Evolutionary conservation across 345 rosid genomes (phyloP).

Genomic region (Rhodamnia argentea): DNA sequence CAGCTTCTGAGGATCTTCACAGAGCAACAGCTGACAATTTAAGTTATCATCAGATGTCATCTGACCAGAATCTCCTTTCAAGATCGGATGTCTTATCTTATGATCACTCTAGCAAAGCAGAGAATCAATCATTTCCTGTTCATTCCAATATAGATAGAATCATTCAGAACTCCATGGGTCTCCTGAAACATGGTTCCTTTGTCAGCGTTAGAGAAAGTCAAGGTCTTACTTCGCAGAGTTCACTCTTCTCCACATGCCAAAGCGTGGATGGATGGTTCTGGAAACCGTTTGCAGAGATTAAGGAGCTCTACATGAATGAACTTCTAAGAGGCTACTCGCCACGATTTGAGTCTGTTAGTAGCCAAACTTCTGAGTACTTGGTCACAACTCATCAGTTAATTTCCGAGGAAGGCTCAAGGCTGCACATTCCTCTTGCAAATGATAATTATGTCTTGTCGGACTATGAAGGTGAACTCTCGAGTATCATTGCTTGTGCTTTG

Average conservation of each 20-base stretch:
- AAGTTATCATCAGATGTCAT: background rate
- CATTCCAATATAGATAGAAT: conserved; percentile 19
- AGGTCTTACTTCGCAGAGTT: conserved; percentile 19
- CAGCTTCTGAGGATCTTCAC: conserved; percentile 16
- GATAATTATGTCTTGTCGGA: conserved; percentile 58
- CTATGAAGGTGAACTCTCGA: conserved; percentile 85
- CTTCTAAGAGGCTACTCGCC: conserved; percentile 51
- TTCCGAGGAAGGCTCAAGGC: conserved; percentile 65
- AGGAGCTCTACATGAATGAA: conserved; percentile 35
- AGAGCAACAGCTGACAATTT: background rate
- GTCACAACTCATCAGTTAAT: conserved; percentile 42
- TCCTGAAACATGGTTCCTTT: conserved; percentile 7
- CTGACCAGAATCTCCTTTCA: background rate
- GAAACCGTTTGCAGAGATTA: conserved; percentile 70
- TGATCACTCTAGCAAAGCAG: background rate
- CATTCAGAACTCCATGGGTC: conserved; percentile 20
- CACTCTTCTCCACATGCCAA: conserved; percentile 30
- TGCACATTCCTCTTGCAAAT: conserved; percentile 53
- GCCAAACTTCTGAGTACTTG: conserved; percentile 26
- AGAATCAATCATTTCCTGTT: conserved; percentile 6
- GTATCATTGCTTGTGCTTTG: conserved; percentile 85
- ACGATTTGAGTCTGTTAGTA: conserved; percentile 33
- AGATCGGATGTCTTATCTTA: background rate
- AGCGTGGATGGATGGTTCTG: conserved; percentile 66
- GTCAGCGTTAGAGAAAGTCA: conserved; percentile 1